A percentile compares a stretch with the other conserved stretches of the same genome.
Evolutionary conservation across 306 rosid species (phyloP).

Genomic region (Malus sieversii): DNA sequence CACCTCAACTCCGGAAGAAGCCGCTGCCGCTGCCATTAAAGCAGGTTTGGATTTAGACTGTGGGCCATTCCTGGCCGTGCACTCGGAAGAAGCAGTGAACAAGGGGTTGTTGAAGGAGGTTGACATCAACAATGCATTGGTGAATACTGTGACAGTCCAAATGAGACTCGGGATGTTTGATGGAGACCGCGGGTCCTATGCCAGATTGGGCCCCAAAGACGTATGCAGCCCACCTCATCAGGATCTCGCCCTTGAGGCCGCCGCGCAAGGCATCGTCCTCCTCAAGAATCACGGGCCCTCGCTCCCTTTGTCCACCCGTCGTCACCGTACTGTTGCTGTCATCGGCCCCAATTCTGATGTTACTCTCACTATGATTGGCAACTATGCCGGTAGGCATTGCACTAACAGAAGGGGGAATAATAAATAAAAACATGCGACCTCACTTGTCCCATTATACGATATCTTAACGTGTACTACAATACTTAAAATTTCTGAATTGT

Average conservation of each 20-base stretch:
- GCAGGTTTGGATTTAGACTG: slow-evolving; percentile 95
- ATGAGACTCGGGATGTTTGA: slow-evolving; percentile 95
- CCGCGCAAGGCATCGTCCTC: slow-evolving; percentile 76
- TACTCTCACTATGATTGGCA: slow-evolving; percentile 69
- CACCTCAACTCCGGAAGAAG: slow-evolving; percentile 75
- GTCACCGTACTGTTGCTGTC: slow-evolving; percentile 56
- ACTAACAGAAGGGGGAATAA: not conserved
- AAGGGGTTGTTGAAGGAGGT: slow-evolving; percentile 53
- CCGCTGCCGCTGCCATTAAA: slow-evolving; percentile 91
- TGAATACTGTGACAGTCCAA: slow-evolving; percentile 62
- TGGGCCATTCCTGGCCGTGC: slow-evolving; percentile 70
- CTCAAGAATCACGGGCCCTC: slow-evolving; percentile 56
- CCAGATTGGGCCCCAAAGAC: slow-evolving; percentile 60
- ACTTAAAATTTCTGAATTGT: not conserved
- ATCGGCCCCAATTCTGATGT: slow-evolving; percentile 84
- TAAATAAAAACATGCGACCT: not conserved
- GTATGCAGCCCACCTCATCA: slow-evolving; percentile 70
- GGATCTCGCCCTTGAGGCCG: slow-evolving; percentile 70
- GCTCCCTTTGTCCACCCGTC: slow-evolving; percentile 52
- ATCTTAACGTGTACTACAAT: not conserved
- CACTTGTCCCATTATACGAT: not conserved
- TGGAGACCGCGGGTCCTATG: slow-evolving; percentile 54
- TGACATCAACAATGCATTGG: slow-evolving; percentile 49
- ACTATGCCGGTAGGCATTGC: slow-evolving; percentile 60
- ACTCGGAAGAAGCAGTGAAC: slow-evolving; percentile 59